These are phyloP conservation scores for Hypomontagnella monticulosa DNA, from an alignment of 495 filamentous ascomycete genomes.

Conservation along the genomic window DNA sequence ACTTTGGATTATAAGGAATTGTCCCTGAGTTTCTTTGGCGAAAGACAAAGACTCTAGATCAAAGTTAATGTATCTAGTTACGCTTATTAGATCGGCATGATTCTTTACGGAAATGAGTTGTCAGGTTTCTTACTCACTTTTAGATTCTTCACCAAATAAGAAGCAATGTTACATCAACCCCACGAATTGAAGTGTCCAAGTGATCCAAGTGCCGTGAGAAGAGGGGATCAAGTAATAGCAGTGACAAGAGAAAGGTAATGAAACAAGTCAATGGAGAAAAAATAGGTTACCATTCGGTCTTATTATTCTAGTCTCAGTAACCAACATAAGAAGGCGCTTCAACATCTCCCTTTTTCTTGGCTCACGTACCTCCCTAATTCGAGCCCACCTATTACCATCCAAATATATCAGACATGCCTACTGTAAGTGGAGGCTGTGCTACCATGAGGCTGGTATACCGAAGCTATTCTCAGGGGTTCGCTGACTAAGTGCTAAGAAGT, in stretches of 20 bases:
- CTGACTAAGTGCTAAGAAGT: conserved; percentile 11
- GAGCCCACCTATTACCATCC: not conserved
- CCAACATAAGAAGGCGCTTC: not conserved
- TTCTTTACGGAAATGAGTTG: not conserved
- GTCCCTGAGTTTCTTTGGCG: conserved; percentile 1
- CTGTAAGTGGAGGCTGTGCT: conserved; percentile 5
- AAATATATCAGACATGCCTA: not conserved
- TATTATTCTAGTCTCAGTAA: conserved; percentile 10
- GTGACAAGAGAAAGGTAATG: not conserved
- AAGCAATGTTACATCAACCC: not conserved
- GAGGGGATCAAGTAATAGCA: not conserved
- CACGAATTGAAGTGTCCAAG: not conserved
- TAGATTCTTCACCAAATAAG: not conserved
- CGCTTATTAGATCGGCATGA: conserved; percentile 10
- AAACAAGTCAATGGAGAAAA: not conserved
- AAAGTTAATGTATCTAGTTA: not conserved
- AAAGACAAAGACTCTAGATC: not conserved
- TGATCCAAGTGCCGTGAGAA: not conserved
- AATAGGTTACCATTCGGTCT: conserved; percentile 10
- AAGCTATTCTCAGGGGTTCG: conserved; percentile 11
- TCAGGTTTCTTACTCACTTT: conserved; percentile 10
- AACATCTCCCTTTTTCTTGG: conserved; percentile 3
- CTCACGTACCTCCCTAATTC: conserved; percentile 21
- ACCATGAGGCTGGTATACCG: not conserved
- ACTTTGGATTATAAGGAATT: too few relatives aligned